A percentile compares a stretch with the other conserved stretches of the same genome.
Conservation (phyloP, 352 stramenopile genomes). For the Phytophthora vignae region DNA sequence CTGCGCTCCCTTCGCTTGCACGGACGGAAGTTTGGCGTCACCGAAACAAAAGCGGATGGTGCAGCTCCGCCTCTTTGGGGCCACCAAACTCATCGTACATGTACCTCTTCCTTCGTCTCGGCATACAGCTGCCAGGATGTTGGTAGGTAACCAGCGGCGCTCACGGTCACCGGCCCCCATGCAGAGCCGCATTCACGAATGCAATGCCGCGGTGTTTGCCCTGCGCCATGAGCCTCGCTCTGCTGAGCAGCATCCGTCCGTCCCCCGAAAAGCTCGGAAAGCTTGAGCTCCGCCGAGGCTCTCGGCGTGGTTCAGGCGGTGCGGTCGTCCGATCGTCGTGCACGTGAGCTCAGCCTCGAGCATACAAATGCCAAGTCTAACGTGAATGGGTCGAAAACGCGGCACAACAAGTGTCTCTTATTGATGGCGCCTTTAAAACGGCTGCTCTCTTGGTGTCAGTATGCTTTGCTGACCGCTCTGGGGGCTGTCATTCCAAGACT, state of each 20-base stretch:
- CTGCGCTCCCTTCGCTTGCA: constrained; percentile 21
- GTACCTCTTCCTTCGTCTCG: too few species aligned
- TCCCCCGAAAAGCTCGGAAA: constrained; percentile 7
- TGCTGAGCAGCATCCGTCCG: constrained; percentile 17
- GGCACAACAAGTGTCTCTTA: not conserved
- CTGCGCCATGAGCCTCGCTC: not conserved
- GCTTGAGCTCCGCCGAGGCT: constrained; percentile 1
- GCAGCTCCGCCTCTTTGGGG: constrained; percentile 25
- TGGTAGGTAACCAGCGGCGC: not conserved
- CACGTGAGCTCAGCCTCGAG: not conserved
- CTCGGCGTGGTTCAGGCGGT: constrained; percentile 9
- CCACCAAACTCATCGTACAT: not conserved
- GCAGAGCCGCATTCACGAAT: not conserved
- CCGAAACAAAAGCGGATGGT: constrained; percentile 27
- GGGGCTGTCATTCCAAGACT: constrained; percentile 15
- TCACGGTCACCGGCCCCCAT: not conserved
- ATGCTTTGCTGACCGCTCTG: not conserved
- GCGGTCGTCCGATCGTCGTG: constrained; percentile 12
- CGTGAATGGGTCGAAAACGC: constrained; percentile 5
- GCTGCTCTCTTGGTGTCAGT: constrained; percentile 25
- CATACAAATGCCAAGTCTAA: constrained; percentile 20
- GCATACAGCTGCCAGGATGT: not conserved
- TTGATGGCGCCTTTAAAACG: constrained; percentile 14
- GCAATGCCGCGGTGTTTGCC: not conserved
- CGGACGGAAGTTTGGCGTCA: constrained; percentile 16